Conservation (phyloP, 176 grass and related monocot genomes). For the Miscanthus lutarioriparius region DNA sequence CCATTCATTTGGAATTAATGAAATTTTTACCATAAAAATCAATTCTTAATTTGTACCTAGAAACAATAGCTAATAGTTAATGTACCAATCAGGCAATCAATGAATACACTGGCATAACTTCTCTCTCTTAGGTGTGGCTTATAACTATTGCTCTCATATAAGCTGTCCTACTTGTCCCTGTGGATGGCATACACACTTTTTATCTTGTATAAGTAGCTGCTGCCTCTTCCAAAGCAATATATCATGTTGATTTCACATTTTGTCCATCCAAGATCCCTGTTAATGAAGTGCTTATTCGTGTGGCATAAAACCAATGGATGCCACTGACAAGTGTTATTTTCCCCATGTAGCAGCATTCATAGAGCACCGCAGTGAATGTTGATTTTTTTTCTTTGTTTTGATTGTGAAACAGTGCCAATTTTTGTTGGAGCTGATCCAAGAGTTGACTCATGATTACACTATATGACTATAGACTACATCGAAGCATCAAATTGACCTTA, state of each 20-base stretch:
- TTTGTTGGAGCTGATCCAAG: slow-evolving; percentile 2
- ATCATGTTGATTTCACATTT: slow-evolving; percentile 14
- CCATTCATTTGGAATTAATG: slow-evolving; percentile 19
- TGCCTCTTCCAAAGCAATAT: slow-evolving; percentile 6
- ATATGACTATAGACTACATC: background rate
- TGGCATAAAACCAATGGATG: slow-evolving; percentile 2
- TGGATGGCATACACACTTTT: slow-evolving; percentile 15
- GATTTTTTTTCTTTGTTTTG: background rate
- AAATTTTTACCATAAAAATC: background rate
- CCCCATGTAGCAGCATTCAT: background rate
- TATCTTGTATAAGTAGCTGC: background rate
- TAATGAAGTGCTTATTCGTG: slow-evolving; percentile 1
- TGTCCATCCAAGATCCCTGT: background rate
- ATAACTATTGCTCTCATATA: slow-evolving; percentile 29
- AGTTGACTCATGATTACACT: background rate
- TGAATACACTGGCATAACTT: background rate
- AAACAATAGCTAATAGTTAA: slow-evolving; percentile 14
- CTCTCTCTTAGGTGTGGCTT: background rate
- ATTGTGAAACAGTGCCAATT: background rate
- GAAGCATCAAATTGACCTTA: background rate
- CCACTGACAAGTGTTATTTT: background rate
- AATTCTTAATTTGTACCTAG: background rate
- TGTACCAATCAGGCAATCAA: background rate
- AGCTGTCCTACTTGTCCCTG: background rate
- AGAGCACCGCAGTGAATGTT: background rate